A percentile compares a stretch with the other conserved stretches of the same genome.
Conservation (phyloP, 129 eudicot species). For the Artemisia argyi region DNA sequence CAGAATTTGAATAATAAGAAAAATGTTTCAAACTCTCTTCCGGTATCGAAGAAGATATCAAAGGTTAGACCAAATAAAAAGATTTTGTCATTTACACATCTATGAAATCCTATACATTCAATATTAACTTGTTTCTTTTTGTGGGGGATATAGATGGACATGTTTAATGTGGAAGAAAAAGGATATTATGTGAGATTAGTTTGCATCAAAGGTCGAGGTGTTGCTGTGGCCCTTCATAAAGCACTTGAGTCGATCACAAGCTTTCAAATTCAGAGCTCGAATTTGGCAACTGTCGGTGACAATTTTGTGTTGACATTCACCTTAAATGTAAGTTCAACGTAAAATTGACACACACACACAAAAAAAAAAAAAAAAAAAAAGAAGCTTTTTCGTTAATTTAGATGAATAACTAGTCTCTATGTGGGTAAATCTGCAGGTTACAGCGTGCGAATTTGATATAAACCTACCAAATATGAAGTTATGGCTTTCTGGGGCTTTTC, state of each 20-base stretch:
- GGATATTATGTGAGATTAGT: slow-evolving; percentile 52
- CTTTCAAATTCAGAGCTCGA: slow-evolving; percentile 51
- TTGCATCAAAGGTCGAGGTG: slow-evolving; percentile 54
- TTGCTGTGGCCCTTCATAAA: slow-evolving; percentile 47
- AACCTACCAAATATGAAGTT: slow-evolving; percentile 50
- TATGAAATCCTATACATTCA: neutral
- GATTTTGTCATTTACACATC: neutral
- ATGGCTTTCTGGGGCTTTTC: slow-evolving; percentile 57
- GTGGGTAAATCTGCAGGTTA: slow-evolving; percentile 27
- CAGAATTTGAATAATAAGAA: slow-evolving; percentile 25
- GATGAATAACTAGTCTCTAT: neutral
- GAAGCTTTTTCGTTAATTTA: neutral
- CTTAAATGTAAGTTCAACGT: slow-evolving; percentile 39
- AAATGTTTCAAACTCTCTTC: slow-evolving; percentile 6
- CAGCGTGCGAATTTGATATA: slow-evolving; percentile 32
- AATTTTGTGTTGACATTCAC: slow-evolving; percentile 53
- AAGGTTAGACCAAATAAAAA: slow-evolving; percentile 34
- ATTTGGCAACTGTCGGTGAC: slow-evolving; percentile 45
- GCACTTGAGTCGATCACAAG: slow-evolving; percentile 54
- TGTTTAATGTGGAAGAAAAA: slow-evolving; percentile 58
- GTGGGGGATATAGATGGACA: slow-evolving; percentile 44
- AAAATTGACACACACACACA: too few species aligned
- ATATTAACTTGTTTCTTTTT: neutral
- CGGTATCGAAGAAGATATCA: slow-evolving; percentile 31
- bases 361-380: neutral